Base-by-base conservation (phyloP, 1,139 yeast species). In the Pichia sp. region DNA sequence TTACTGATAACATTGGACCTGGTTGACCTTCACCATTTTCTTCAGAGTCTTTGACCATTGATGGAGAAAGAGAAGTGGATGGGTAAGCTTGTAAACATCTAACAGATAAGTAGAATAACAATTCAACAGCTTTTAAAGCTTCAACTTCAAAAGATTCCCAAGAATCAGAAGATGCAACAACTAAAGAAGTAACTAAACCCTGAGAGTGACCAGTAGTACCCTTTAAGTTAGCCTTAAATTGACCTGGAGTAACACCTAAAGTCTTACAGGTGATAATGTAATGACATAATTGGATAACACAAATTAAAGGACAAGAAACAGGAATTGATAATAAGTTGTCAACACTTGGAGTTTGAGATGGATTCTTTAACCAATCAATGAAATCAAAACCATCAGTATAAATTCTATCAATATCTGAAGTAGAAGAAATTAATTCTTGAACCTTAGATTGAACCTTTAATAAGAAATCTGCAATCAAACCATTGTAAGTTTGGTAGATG, bases 161-260 rank as follows among this genome's bases (percentile, higher is more conserved):
- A 37, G 85, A 72, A 57, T 78, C 80, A 19, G 96, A 76, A 47
- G 89, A 78, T 33, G 97, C 85, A 55, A 91, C 76, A 29, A 95
- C 95, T 50, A 88, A 77, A 29, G 99, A 94, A 31, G 96, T 86
- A 44, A 91, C 85, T 57, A 91, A 72, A 69, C 98, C 98, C 72
- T 91, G 98, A 31, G 97, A 89, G 65, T 91, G 98, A 68, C 98
- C 98, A 41, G 97, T 89, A 35, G 96, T 78, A 59, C 97, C 97
- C 41, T 75, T 65, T 47, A 89, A 69, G 55, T 72, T 65, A 42
- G 72, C 64, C 66, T 89, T 76, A 56, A 91, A 73, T 64, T 86
- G 82, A 54, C 96, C 97, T 28, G 98, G 98, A 47, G 88, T 78
- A 53, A 82, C 69, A 50, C 95, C 95, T 55, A 89, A 74, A 33